Evolutionary conservation across 2,329 filamentous ascomycete species (phyloP).

Genomic region (Alternaria triticimaculans): DNA sequence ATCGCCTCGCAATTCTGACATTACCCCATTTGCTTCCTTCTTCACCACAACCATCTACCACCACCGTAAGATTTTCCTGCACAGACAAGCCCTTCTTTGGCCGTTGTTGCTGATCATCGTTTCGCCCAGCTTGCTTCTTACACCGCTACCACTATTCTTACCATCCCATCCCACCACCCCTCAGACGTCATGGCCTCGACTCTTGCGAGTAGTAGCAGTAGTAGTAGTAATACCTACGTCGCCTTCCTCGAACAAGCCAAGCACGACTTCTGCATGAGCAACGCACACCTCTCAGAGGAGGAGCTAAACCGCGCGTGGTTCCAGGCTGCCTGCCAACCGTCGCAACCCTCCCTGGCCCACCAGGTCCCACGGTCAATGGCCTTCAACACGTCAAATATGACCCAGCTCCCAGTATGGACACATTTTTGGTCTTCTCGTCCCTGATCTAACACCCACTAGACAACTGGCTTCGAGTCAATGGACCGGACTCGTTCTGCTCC

Average conservation of each 20-base stretch:
- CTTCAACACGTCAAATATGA: slow-evolving; percentile 27
- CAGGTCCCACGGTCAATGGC: slow-evolving; percentile 47
- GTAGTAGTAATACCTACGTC: slow-evolving; percentile 21
- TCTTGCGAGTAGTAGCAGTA: slow-evolving; percentile 28
- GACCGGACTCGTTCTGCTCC: slow-evolving; percentile 46
- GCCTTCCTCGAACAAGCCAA: slow-evolving; percentile 46
- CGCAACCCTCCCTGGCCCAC: slow-evolving; percentile 30
- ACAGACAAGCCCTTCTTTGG: slow-evolving; percentile 12
- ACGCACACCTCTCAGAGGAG: slow-evolving; percentile 44
- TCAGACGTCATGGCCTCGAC: slow-evolving; percentile 36
- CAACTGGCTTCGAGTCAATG: slow-evolving; percentile 33
- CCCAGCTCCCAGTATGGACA: slow-evolving; percentile 43
- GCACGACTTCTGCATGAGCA: slow-evolving; percentile 43
- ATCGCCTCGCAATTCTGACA: slow-evolving; percentile 34
- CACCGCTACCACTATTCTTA: slow-evolving; percentile 8
- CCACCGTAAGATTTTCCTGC: slow-evolving; percentile 26
- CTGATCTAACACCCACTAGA: slow-evolving; percentile 41
- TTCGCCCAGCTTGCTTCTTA: slow-evolving; percentile 27
- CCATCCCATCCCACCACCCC: slow-evolving; percentile 5
- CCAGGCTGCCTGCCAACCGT: slow-evolving; percentile 29
- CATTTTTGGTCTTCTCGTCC: slow-evolving; percentile 34
- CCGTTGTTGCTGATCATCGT: slow-evolving; percentile 32
- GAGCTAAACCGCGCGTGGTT: slow-evolving; percentile 47
- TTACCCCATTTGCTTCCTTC: slow-evolving; percentile 16
- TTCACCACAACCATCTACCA: background rate